These are phyloP conservation scores for Lasiodiplodia sp. DNA, from an alignment of 2,329 filamentous ascomycete genomes.

Conservation along the genomic window DNA sequence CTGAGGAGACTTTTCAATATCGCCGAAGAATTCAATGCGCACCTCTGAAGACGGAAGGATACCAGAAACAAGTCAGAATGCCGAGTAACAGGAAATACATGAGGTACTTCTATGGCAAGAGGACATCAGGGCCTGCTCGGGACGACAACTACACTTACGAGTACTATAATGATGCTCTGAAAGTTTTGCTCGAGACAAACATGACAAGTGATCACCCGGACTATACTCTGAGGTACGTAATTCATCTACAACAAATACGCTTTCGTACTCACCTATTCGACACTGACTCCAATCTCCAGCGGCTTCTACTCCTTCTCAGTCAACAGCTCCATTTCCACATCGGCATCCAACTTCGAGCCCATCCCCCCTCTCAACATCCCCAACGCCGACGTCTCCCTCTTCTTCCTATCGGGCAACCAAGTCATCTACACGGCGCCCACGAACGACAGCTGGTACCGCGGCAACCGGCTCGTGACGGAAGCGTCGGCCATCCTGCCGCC, in stretches of 20 bases:
- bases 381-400: constrained; percentile 42
- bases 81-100: background rate
- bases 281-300: background rate
- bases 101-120: constrained; percentile 7
- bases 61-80: background rate
- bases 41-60: constrained; percentile 29
- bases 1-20: constrained; percentile 29
- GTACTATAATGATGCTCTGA: background rate
- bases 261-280: background rate
- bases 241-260: no score
- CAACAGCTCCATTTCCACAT: background rate
- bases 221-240: constrained; percentile 9
- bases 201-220: constrained; percentile 1
- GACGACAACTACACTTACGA: background rate
- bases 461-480: background rate
- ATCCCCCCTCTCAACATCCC: constrained; percentile 39
- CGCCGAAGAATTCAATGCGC: constrained; percentile 31
- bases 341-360: constrained; percentile 32
- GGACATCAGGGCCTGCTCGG: background rate
- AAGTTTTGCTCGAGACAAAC: background rate
- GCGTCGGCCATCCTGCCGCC: background rate
- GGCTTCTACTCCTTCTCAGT: background rate
- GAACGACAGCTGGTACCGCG: constrained; percentile 42
- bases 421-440: constrained; percentile 38
- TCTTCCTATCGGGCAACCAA: constrained; percentile 41